Evolutionary conservation across 192 early-diverging fungal genomes (phyloP), one percentile per base, ranked within the genome.

Genomic region (Entomortierella lignicola): DNA sequence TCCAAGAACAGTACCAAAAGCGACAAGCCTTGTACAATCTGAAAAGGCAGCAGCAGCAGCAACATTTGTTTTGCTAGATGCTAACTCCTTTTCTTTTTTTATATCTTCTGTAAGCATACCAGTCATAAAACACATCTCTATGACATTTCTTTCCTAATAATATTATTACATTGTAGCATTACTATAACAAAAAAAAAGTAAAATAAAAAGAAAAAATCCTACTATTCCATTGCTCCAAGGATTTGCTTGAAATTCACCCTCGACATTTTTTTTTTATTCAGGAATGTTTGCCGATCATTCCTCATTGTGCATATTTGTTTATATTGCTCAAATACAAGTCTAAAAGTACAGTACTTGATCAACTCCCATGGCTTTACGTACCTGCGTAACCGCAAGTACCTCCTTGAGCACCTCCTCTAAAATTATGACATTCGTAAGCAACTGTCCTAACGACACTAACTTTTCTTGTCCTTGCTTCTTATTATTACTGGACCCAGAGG

Each of bases 361-460:
- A 47, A 91, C 87, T 10, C 92, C 91, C 57, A 91, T 82, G 70
- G 89, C 90, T 71, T 90, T 88, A 12, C 93, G 87, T 18, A 93
- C 92, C 67, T 94, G 93, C 43, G 97, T 82, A 25, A 93, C 82
- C n/a, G 95, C 92, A 15, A 96, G 85, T 12, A 97, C 85, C 82
- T 98, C 97, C 72, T 98, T 98, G 50, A 94, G 90, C 21, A 91
- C 91, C 79, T 98, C 97, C 60, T 98, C 93, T 62, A 98, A 63
- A 47, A 96, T 93, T 21, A 98, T 89, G 25, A 95, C 93, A 81
- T 98, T 98, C 61, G 94, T 95, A n/a, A 95, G 79, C 59, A 97
- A 85, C 75, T 84, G 83, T 13, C 83, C 72, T 18, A 89, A 64
- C 4, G 84, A 83, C 41, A 89, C 83, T 37, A 60, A 37, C 44